These are phyloP conservation scores for Yamadazyma sp. DNA, from an alignment of 1,139 yeast species.

Conservation along the genomic window DNA sequence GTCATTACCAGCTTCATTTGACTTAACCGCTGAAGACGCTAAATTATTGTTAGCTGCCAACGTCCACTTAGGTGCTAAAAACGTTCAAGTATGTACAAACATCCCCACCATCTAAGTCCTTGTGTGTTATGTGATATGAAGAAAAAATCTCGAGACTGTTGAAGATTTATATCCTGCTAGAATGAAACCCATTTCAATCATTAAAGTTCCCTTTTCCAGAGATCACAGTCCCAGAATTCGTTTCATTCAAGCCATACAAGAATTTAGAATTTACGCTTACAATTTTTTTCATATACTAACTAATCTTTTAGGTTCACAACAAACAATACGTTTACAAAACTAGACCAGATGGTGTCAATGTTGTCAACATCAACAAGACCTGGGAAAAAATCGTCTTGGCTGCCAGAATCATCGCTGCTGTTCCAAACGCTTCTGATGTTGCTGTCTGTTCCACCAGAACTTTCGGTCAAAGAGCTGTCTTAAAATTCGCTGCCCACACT, in stretches of 20 bases:
- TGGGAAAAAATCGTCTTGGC: constrained; percentile 99
- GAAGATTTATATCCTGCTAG: not conserved
- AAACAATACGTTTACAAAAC: constrained; percentile 98
- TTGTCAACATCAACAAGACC: constrained; percentile 98
- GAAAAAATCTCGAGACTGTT: not conserved
- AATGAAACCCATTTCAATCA: not conserved
- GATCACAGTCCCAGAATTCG: too few relatives aligned
- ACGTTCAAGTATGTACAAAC: constrained; percentile 85
- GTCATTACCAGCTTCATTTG: constrained; percentile 91
- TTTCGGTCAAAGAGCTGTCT: constrained; percentile 99
- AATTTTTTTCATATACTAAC: not conserved
- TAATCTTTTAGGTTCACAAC: constrained; percentile 79
- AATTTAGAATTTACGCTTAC: not conserved
- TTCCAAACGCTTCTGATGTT: constrained; percentile 97
- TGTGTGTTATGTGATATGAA: constrained; percentile 1
- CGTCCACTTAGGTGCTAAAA: constrained; percentile 99
- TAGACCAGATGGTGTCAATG: constrained; percentile 99
- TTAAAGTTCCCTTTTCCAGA: too few relatives aligned
- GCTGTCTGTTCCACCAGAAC: constrained; percentile 99
- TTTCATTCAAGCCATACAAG: too few relatives aligned
- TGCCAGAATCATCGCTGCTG: constrained; percentile 99
- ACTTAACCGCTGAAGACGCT: constrained; percentile 97
- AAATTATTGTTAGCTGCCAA: constrained; percentile 99
- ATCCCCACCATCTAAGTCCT: not conserved
- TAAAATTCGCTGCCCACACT: constrained; percentile 99